These are phyloP conservation scores for Coix lacrymajobi DNA, from an alignment of 176 grass and related monocot genomes.

Conservation along the genomic window DNA sequence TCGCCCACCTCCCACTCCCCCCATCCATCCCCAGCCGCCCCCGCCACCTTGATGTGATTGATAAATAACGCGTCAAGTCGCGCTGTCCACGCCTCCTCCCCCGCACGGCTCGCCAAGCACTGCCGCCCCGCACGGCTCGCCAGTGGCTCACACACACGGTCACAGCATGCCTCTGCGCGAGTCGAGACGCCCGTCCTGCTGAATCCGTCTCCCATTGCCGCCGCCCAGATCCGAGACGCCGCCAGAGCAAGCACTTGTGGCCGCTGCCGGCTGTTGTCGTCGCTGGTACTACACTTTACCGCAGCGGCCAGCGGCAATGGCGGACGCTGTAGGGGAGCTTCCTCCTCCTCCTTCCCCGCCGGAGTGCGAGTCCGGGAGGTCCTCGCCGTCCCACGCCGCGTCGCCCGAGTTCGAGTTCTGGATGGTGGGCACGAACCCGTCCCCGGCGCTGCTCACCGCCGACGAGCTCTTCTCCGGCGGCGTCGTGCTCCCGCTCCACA, in stretches of 20 bases:
- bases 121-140: not conserved
- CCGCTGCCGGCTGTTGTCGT: not conserved
- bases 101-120: not conserved
- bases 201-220: not conserved
- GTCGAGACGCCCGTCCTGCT: too few species aligned
- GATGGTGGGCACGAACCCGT: slow-evolving; percentile 62
- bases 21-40: too few species aligned
- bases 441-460: slow-evolving; percentile 61
- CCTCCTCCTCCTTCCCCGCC: not conserved
- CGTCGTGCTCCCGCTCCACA: slow-evolving; percentile 86
- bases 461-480: slow-evolving; percentile 98
- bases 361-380: slow-evolving; percentile 22
- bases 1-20: not conserved
- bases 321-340: slow-evolving; percentile 5
- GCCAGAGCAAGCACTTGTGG: not conserved
- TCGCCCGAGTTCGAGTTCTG: slow-evolving; percentile 99
- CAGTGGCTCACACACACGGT: not conserved
- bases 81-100: not conserved
- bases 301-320: slow-evolving; percentile 19
- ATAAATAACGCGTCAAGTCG: slow-evolving; percentile 41
- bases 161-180: not conserved
- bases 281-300: not conserved
- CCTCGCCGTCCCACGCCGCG: slow-evolving; percentile 46
- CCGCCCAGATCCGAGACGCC: not conserved
- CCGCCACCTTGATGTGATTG: slow-evolving; percentile 11